Conservation (phyloP, 352 stramenopile species). For the Phytopythium boreale region DNA sequence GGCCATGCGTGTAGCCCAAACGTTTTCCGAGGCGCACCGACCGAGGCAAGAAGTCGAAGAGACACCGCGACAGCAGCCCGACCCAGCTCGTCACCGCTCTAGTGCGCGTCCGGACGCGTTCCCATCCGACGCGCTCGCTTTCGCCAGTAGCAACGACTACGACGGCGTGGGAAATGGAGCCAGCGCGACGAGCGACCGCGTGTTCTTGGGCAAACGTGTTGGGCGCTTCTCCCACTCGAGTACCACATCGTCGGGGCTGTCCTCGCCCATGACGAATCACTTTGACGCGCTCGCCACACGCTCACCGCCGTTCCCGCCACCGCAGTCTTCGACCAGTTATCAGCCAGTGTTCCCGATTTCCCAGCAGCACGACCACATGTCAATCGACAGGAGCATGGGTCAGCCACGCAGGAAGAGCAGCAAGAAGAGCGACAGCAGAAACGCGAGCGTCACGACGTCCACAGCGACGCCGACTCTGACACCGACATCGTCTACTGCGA, state of each 20-base stretch:
- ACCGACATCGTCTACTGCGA: slow-evolving; percentile 6
- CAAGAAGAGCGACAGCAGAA: slow-evolving; percentile 1
- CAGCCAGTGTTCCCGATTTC: neutral
- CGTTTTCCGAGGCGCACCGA: neutral
- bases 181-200: neutral
- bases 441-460: neutral
- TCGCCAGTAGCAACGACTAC: neutral
- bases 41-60: neutral
- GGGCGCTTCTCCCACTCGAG: neutral
- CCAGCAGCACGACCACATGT: neutral
- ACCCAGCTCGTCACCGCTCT: neutral
- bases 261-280: neutral
- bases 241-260: neutral
- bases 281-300: neutral
- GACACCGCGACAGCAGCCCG: neutral
- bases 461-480: neutral
- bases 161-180: neutral
- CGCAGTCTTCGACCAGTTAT: neutral
- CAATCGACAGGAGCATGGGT: neutral
- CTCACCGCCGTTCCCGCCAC: neutral
- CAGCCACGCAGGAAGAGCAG: neutral
- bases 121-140: neutral
- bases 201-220: slow-evolving; percentile 2
- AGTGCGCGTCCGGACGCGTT: neutral
- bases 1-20: neutral